Evolutionary conservation across 2,329 filamentous ascomycete species (phyloP).

Genomic region (Pseudogymnoascus pannorum): DNA sequence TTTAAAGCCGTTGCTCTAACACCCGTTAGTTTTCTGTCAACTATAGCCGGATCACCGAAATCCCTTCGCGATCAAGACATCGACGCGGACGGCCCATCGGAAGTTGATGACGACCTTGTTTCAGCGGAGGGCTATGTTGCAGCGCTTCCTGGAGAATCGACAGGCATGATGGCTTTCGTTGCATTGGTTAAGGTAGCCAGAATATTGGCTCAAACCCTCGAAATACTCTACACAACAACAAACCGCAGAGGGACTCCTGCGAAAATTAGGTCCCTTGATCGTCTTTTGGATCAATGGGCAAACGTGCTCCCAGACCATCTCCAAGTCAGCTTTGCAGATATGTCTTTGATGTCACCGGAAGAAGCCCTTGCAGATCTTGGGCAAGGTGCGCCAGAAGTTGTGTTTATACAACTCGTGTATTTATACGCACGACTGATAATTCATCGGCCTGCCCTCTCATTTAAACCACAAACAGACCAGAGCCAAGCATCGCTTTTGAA

Average conservation of each 20-base stretch:
- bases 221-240: conserved; percentile 15
- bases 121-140: conserved; percentile 12
- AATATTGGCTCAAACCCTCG: conserved; percentile 14
- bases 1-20: background rate
- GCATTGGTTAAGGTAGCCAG: conserved; percentile 14
- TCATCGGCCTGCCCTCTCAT: conserved; percentile 14
- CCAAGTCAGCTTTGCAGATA: conserved; percentile 8
- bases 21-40: conserved; percentile 1
- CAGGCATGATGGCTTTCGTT: conserved; percentile 15
- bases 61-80: conserved; percentile 16
- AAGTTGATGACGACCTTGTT: conserved; percentile 16
- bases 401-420: conserved; percentile 14
- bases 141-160: conserved; percentile 13
- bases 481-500: background rate
- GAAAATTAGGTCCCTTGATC: conserved; percentile 14
- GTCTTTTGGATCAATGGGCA: conserved; percentile 14
- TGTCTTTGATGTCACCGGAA: background rate
- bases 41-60: conserved; percentile 14
- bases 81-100: conserved; percentile 6
- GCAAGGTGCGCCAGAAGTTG: conserved; percentile 11
- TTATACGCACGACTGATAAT: conserved; percentile 12
- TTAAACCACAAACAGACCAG: background rate
- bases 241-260: conserved; percentile 13
- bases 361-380: conserved; percentile 5
- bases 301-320: conserved; percentile 15